phyloP scores from a whole-genome alignment of 2,329 filamentous ascomycete genomes.

The Arthrobotrys entomopaga region DNA sequence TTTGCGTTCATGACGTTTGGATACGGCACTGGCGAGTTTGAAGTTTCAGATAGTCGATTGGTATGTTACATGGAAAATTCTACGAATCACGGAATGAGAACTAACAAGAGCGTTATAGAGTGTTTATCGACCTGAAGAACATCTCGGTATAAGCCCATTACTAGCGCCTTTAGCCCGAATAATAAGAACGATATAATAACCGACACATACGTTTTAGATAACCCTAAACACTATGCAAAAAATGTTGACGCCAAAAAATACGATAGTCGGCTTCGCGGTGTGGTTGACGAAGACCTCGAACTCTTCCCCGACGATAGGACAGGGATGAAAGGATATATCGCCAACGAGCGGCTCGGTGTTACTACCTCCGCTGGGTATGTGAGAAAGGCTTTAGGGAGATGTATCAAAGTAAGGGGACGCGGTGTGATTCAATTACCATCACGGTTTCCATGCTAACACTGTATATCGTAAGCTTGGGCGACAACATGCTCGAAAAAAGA shows the following conservation, averaged over 20 bases:
- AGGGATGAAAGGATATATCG: conserved; percentile 98
- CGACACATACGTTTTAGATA: conserved; percentile 58
- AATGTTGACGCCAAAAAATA: conserved; percentile 83
- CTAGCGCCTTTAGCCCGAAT: neutral
- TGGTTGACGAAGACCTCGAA: conserved; percentile 74
- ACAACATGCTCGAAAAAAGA: conserved; percentile 72
- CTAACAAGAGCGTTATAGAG: conserved; percentile 24
- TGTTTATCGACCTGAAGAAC: conserved; percentile 74
- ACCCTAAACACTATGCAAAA: conserved; percentile 82
- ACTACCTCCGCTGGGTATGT: conserved; percentile 75
- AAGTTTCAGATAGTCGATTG: conserved; percentile 80
- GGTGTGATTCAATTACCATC: neutral
- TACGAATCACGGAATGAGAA: neutral
- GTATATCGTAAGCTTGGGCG: conserved; percentile 75
- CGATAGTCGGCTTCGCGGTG: conserved; percentile 82
- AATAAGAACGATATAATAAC: conserved; percentile 19
- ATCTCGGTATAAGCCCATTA: conserved; percentile 70
- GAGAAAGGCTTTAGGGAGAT: conserved; percentile 56
- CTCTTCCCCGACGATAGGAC: conserved; percentile 78
- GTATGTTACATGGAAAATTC: conserved; percentile 71
- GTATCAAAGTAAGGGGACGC: conserved; percentile 49
- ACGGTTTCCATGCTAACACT: conserved; percentile 9
- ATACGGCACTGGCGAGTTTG: conserved; percentile 83
- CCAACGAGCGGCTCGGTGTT: conserved; percentile 87
- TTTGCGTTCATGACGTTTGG: conserved; percentile 90